Evolutionary conservation across 2,329 filamentous ascomycete genomes (phyloP).

Genomic region (Phaeosphaeria sp.): DNA sequence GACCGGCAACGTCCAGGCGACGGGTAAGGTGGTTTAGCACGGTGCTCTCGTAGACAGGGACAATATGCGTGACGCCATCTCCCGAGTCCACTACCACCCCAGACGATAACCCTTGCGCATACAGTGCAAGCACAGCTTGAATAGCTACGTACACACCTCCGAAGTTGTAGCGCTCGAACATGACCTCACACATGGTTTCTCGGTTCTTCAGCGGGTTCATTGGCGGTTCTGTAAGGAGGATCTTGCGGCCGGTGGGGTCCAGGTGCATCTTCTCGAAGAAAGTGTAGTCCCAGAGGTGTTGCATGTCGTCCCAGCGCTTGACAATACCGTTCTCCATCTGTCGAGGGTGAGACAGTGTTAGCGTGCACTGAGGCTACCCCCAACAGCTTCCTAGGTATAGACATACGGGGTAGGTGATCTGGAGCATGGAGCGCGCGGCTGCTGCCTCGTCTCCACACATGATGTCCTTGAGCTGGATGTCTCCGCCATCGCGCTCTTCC

Average conservation of each 20-base stretch:
- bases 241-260: constrained; percentile 90
- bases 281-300: constrained; percentile 99
- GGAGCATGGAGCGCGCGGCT: constrained; percentile 93
- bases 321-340: constrained; percentile 99
- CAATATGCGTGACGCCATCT: constrained; percentile 97
- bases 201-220: constrained; percentile 98
- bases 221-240: constrained; percentile 93
- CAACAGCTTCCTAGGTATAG: constrained; percentile 14
- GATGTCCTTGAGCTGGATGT: constrained; percentile 89
- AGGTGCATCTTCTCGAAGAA: constrained; percentile 97
- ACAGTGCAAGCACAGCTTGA: constrained; percentile 93
- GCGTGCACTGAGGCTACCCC: constrained; percentile 21
- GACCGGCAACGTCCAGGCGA: constrained; percentile 91
- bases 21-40: constrained; percentile 96
- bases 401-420: constrained; percentile 91
- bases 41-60: constrained; percentile 97
- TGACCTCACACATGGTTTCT: constrained; percentile 98
- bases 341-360: constrained; percentile 34
- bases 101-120: constrained; percentile 83
- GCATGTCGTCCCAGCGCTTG: constrained; percentile 99
- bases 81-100: constrained; percentile 99
- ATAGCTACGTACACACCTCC: constrained; percentile 98
- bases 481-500: constrained; percentile 79
- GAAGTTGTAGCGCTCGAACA: constrained; percentile 97
- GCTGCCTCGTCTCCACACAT: constrained; percentile 99